Evolutionary conservation across 192 early-diverging fungal genomes (phyloP).

Genomic region (Helicostylum pulchrum): DNA sequence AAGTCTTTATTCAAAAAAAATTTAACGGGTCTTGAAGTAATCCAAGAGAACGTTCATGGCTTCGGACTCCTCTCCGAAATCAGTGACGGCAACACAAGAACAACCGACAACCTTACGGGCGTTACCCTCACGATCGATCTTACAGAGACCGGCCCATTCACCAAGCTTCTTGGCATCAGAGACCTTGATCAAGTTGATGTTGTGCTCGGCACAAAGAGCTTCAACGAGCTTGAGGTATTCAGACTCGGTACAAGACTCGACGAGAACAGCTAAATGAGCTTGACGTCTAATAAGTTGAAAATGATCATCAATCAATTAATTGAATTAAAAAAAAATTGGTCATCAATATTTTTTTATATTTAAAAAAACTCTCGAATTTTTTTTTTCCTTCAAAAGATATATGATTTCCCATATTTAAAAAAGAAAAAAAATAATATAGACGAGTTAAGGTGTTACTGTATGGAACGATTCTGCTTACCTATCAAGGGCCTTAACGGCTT

Average conservation of each 20-base stretch:
- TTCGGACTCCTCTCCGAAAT: slow-evolving; percentile 98
- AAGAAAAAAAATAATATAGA: no score
- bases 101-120: slow-evolving; percentile 95
- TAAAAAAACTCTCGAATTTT: no score
- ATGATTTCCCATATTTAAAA: no score
- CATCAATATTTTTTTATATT: background rate
- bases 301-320: background rate
- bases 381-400: background rate
- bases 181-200: slow-evolving; percentile 98
- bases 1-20: background rate
- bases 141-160: slow-evolving; percentile 99
- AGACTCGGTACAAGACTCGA: slow-evolving; percentile 93
- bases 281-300: slow-evolving; percentile 39
- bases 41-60: slow-evolving; percentile 95
- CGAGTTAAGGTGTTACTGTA: no score
- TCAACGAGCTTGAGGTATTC: slow-evolving; percentile 95
- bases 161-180: slow-evolving; percentile 97
- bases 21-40: slow-evolving; percentile 43
- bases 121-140: slow-evolving; percentile 98
- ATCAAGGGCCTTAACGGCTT: slow-evolving; percentile 97
- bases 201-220: slow-evolving; percentile 97
- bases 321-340: background rate
- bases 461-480: slow-evolving; percentile 41
- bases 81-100: slow-evolving; percentile 93
- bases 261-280: slow-evolving; percentile 94